Evolutionary conservation across 441 rosid species (phyloP), one percentile per base, ranked within the genome.

Genomic region (Pelargonium fulgidum): DNA sequence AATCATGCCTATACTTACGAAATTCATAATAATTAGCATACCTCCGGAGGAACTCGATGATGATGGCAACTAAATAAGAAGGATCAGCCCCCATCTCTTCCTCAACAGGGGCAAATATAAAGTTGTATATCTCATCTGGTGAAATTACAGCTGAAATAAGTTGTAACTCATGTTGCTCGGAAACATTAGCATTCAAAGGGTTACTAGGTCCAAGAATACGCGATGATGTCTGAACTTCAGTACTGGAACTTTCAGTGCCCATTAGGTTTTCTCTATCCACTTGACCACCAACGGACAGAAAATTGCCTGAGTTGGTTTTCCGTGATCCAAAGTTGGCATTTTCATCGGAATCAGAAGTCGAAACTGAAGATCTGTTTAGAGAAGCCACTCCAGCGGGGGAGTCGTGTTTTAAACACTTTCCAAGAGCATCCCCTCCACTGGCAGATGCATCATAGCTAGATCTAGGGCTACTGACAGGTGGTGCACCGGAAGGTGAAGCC

Each of bases 21-120:
- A 72, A 72, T n/a, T 26, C 17, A 45, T 11, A 24, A 26, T 45
- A n/a, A 52, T 39, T 62, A 52, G 14, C 79, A 61, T 86, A 95
- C 99, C 98, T 85, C 72, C 89, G 93, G 16, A 92, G 85, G 84
- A 90, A 88, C 84, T 95, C 98, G 2, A 88, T 78, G 67, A 95
- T 84, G 75, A 95, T 85, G 58, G 93, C 76, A 76, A 92, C 84
- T 58, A 95, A 80, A 86, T 92, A 95, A 12, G 91, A 90, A 16
- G 93, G 85, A 78, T 92, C 98, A 67, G 87, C 98, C 29, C 73
- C 85, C 89, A 92, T 85, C 83, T 81, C 89, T 74, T 90, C 98
- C 80, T 90, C 98, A 66, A 86, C 85, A 72, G 91, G 85, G 75
- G 92, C 86, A 84, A 95, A 95, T 71, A 95, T 89, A 72, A 81